phyloP scores from a whole-genome alignment of 1,284 basidiomycete genomes.

The Lentinula novae-zelandiae region DNA sequence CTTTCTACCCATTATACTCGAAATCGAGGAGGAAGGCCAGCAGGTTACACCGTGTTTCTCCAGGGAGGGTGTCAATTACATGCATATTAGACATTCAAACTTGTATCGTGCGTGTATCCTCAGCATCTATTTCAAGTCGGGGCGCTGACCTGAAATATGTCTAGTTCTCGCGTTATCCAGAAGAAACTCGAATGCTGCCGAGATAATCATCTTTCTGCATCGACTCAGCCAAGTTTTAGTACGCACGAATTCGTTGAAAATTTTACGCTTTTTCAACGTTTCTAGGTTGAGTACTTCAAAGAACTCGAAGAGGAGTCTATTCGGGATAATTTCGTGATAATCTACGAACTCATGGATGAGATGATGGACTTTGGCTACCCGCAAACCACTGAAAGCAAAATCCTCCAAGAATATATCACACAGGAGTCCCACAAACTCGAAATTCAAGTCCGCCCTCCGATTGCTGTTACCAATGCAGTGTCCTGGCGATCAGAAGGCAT shows the following conservation, averaged over 20 bases:
- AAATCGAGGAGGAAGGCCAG: slow-evolving; percentile 96
- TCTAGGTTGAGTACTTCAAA: slow-evolving; percentile 90
- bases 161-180: slow-evolving; percentile 94
- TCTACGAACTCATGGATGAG: slow-evolving; percentile 97
- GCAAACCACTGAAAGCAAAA: slow-evolving; percentile 99
- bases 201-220: slow-evolving; percentile 96
- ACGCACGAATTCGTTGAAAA: background rate
- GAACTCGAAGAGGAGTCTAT: slow-evolving; percentile 99
- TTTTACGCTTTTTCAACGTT: background rate
- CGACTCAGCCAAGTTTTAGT: slow-evolving; percentile 81
- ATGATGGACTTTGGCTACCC: slow-evolving; percentile 99
- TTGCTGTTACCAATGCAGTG: slow-evolving; percentile 98
- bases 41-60: slow-evolving; percentile 96
- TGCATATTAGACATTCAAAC: slow-evolving; percentile 98
- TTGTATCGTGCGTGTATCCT: slow-evolving; percentile 74
- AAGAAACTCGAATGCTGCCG: slow-evolving; percentile 94
- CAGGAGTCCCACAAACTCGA: slow-evolving; percentile 99
- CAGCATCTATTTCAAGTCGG: background rate
- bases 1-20: slow-evolving; percentile 92
- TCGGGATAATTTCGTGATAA: slow-evolving; percentile 97
- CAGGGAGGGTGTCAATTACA: slow-evolving; percentile 91
- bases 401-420: slow-evolving; percentile 98
- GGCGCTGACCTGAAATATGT: background rate
- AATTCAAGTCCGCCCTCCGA: slow-evolving; percentile 92
- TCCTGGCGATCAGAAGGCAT: slow-evolving; percentile 99